Conservation (phyloP, 345 rosid genomes). For the Combretum micranthum region DNA sequence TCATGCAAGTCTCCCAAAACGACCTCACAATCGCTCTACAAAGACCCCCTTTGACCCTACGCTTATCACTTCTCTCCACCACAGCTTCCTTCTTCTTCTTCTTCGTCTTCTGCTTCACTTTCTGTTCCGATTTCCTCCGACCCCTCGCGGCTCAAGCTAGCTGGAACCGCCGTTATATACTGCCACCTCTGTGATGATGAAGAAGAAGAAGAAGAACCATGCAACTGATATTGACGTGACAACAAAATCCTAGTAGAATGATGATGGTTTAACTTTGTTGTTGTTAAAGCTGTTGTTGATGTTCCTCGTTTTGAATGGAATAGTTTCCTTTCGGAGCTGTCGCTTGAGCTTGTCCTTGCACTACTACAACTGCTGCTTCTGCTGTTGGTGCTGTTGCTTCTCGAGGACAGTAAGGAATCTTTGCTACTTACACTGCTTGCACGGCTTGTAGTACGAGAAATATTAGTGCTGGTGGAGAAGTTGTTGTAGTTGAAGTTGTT, state of each 20-base stretch:
- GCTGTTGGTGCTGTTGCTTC: constrained; percentile 9
- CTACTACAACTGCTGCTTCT: constrained; percentile 1
- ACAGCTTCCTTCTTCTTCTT: not conserved
- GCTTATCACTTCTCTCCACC: not conserved
- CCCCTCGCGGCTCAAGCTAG: not conserved
- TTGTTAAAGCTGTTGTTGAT: not conserved
- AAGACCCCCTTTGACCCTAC: not conserved
- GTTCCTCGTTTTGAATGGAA: not conserved
- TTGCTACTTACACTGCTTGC: not conserved
- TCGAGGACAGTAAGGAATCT: constrained; percentile 2
- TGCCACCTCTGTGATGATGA: constrained; percentile 4
- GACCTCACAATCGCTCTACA: constrained; percentile 5
- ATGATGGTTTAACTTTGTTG: not conserved
- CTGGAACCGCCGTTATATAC: not conserved
- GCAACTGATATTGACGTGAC: no score
- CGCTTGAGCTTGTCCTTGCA: constrained; percentile 4
- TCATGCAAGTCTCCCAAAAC: constrained; percentile 5
- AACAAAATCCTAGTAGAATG: not conserved
- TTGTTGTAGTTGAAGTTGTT: no score
- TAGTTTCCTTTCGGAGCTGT: not conserved
- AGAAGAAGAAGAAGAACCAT: no score
- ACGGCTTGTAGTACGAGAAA: no score
- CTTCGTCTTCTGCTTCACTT: not conserved
- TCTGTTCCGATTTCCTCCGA: not conserved
- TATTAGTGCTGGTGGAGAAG: no score